A percentile compares a stretch with the other conserved stretches of the same genome.
Evolutionary conservation across 2,329 filamentous ascomycete species (phyloP).

Genomic region (Phialophora chinensis): DNA sequence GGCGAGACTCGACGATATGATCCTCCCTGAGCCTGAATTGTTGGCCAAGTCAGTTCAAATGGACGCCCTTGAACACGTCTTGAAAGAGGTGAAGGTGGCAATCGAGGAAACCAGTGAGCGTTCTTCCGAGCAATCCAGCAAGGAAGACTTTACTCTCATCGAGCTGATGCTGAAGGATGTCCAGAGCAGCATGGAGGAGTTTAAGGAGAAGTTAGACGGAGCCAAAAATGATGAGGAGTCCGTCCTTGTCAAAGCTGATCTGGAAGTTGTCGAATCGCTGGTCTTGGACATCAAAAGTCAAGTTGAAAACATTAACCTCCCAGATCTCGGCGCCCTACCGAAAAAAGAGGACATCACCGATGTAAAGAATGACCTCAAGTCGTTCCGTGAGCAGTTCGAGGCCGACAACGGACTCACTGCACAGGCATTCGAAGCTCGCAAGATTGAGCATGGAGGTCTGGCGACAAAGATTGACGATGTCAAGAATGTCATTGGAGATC

Average conservation of each 20-base stretch:
- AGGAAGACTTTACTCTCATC: slow-evolving; percentile 77
- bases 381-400: slow-evolving; percentile 72
- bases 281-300: slow-evolving; percentile 84
- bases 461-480: slow-evolving; percentile 79
- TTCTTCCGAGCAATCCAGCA: slow-evolving; percentile 71
- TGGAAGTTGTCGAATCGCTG: slow-evolving; percentile 79
- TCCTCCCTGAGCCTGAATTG: slow-evolving; percentile 68
- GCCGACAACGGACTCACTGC: slow-evolving; percentile 74
- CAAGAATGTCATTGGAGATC: slow-evolving; percentile 75
- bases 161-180: slow-evolving; percentile 81
- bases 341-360: slow-evolving; percentile 76
- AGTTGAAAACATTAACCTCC: slow-evolving; percentile 73
- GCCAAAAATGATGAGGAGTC: slow-evolving; percentile 49
- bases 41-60: slow-evolving; percentile 67
- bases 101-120: slow-evolving; percentile 70
- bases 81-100: slow-evolving; percentile 76
- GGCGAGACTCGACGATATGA: slow-evolving; percentile 81
- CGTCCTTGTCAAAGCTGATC: slow-evolving; percentile 77
- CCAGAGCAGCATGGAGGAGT: slow-evolving; percentile 75
- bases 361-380: slow-evolving; percentile 72
- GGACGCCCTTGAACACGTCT: slow-evolving; percentile 68
- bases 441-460: slow-evolving; percentile 79
- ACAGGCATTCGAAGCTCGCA: slow-evolving; percentile 81
- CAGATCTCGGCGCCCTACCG: slow-evolving; percentile 72
- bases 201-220: slow-evolving; percentile 54